Base-by-base conservation (phyloP, 495 filamentous ascomycete species). In the Eremomyces bilateralis region DNA sequence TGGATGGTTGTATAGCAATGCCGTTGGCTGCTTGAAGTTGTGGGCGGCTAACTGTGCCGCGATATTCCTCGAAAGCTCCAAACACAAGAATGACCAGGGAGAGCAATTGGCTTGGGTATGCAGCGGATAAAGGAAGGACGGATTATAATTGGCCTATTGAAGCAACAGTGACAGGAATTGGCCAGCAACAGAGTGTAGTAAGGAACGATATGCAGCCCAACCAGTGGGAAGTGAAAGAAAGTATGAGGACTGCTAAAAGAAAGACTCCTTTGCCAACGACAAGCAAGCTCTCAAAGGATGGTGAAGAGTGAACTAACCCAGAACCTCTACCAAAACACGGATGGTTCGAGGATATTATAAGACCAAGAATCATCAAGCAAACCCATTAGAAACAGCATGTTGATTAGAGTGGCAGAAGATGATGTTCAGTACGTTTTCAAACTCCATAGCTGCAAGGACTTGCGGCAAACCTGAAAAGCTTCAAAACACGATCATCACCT, bases 161-260 rank as follows among this genome's bases (percentile, higher is more conserved):
- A 31, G 37, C 21, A 42, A 39, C 36, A 41, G 42, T 41, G 24
- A 20, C 29, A 17, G 3, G 20, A 34, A 48, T 51, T 48, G 48
- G 39, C 41, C 48, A 48, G 48, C 45, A 51, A 51, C 45, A 35
- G n/a, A 29, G n/a, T n/a, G n/a, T n/a, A 48, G 49, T 46, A 52
- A 52, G 33, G 49, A 50, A 52, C 43, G 49, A 24, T 48, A 49
- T 27, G 44, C 47, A 45, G 46, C 46, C 44, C 47, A 50, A 41
- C 49, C 44, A 44, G 48, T 51, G 47, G 47, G 44, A 41, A 34
- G 33, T 43, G 35, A 52, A 48, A 45, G 49, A 50, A 43, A 43
- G 44, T 52, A 43, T 42, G 38, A 47, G 42, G 36, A 46, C 42
- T 43, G 49, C 46, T 52, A 42, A 41, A 43, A 43, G 43, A 45